Conservation (phyloP, 805 yeast genomes). For the Pichia scutulata region DNA sequence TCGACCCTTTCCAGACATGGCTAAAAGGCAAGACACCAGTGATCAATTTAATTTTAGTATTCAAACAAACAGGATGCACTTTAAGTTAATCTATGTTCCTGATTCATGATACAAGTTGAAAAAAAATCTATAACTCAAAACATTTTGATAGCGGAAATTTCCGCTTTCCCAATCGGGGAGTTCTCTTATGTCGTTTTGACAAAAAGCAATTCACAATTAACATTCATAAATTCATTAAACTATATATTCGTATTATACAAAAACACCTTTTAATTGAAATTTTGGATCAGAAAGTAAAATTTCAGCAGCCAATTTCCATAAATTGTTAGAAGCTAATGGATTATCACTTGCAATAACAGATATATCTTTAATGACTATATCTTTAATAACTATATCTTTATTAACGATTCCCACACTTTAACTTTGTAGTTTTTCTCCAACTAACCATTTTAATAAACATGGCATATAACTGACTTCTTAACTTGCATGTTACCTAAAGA, state of each 20-base stretch:
- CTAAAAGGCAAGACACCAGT: no score
- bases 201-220: no score
- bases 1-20: background rate
- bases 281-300: constrained; percentile 5
- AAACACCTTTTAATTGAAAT: constrained; percentile 9
- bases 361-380: constrained; percentile 5
- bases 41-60: no score
- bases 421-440: constrained; percentile 4
- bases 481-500: constrained; percentile 9
- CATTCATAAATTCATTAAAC: no score
- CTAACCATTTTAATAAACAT: constrained; percentile 9
- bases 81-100: no score
- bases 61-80: no score
- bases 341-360: constrained; percentile 8
- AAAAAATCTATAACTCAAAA: no score
- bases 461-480: constrained; percentile 11
- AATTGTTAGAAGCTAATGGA: constrained; percentile 8
- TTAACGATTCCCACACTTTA: constrained; percentile 5
- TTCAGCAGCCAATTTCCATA: constrained; percentile 10
- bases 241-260: no score
- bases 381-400: constrained; percentile 7
- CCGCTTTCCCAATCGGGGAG: background rate
- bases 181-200: background rate
- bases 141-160: background rate
- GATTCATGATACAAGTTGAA: no score